Conservation (phyloP, 2,329 filamentous ascomycete species). For the Fusarium heterosporum region DNA sequence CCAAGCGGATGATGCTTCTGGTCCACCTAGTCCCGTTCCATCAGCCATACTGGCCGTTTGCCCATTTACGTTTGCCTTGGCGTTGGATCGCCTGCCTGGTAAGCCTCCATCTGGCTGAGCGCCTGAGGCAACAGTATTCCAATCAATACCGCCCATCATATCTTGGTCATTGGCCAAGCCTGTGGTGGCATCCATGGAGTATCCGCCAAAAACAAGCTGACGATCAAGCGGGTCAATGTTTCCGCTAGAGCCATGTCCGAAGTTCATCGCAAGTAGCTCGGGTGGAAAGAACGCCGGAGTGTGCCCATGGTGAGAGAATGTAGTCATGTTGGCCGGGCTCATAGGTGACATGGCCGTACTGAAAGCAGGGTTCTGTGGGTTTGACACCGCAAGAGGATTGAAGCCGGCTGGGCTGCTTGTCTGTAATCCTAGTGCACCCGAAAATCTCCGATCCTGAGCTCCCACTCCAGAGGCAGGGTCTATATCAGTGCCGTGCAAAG, state of each 20-base stretch:
- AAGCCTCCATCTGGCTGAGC: conserved; percentile 45
- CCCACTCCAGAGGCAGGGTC: conserved; percentile 27
- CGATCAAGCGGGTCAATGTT: conserved; percentile 78
- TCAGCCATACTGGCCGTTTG: conserved; percentile 40
- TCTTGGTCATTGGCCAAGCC: conserved; percentile 53
- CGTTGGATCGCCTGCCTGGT: conserved; percentile 46
- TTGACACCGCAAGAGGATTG: conserved; percentile 56
- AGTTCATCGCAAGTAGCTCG: conserved; percentile 65
- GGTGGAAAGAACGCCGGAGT: conserved; percentile 60
- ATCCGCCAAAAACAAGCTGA: conserved; percentile 81
- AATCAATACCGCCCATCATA: conserved; percentile 58
- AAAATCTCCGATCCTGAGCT: conserved; percentile 54
- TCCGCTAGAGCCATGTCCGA: conserved; percentile 61
- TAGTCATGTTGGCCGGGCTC: conserved; percentile 60
- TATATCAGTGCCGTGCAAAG: conserved; percentile 32
- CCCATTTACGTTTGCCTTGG: conserved; percentile 49
- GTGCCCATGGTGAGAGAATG: conserved; percentile 54
- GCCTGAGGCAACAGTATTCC: conserved; percentile 57
- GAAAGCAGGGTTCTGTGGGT: conserved; percentile 57
- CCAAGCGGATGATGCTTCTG: conserved; percentile 77
- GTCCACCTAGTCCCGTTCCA: conserved; percentile 46
- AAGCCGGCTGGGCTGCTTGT: conserved; percentile 55
- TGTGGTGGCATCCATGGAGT: conserved; percentile 64
- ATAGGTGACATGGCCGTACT: conserved; percentile 64
- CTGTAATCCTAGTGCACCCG: conserved; percentile 56